Evolutionary conservation across 768 basidiomycete species (phyloP).

Genomic region (Lactarius indigo): DNA sequence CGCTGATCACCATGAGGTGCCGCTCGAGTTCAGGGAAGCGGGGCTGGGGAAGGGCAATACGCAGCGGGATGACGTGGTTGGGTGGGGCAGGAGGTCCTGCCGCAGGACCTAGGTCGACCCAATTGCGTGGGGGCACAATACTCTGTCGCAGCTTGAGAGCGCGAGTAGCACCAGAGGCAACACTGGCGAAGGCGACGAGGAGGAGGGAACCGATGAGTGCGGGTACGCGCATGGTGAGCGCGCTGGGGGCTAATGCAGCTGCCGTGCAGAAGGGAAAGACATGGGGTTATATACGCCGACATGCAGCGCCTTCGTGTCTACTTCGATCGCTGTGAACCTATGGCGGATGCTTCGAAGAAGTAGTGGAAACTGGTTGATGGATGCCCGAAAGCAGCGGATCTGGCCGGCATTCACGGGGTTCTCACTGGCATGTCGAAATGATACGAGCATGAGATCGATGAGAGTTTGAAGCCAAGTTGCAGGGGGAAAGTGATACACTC

Average conservation of each 20-base stretch:
- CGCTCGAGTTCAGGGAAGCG: constrained; percentile 28
- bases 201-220: background rate
- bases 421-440: too few relatives aligned
- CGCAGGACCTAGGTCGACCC: constrained; percentile 43
- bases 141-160: constrained; percentile 43
- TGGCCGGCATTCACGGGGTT: too few relatives aligned
- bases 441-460: too few relatives aligned
- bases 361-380: too few relatives aligned
- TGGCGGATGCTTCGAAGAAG: too few relatives aligned
- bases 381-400: too few relatives aligned
- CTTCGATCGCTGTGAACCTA: too few relatives aligned
- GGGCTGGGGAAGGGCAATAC: constrained; percentile 31
- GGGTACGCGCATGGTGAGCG: background rate
- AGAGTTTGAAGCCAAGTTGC: too few relatives aligned
- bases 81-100: too few relatives aligned
- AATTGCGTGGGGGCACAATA: constrained; percentile 42
- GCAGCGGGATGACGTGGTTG: constrained; percentile 49
- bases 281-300: background rate
- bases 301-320: too few relatives aligned
- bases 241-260: background rate
- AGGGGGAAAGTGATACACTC: too few relatives aligned
- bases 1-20: constrained; percentile 28
- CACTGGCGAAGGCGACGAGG: background rate
- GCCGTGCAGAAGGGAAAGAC: background rate
- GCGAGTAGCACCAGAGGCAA: background rate